A percentile compares a stretch with the other conserved stretches of the same genome.
These are phyloP conservation scores for Paramarasmius palmivorus DNA, from an alignment of 1,284 basidiomycete genomes.

Conservation along the genomic window DNA sequence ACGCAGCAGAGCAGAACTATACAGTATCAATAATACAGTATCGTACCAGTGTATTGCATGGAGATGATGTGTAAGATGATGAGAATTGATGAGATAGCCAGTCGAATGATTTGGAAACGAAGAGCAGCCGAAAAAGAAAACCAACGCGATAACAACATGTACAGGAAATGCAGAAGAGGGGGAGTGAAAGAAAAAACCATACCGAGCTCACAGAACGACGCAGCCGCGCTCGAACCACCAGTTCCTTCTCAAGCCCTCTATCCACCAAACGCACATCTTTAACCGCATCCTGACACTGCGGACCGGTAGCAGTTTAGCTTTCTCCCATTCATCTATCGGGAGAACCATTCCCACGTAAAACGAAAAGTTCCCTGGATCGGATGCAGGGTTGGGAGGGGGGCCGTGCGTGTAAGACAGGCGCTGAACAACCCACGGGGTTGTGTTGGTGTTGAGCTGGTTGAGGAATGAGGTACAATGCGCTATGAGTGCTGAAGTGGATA, in stretches of 20 bases:
- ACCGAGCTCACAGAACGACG: conserved; percentile 14
- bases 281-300: conserved; percentile 78
- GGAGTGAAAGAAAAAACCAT: neutral
- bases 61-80: neutral
- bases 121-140: neutral
- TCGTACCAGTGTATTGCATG: too few relatives aligned
- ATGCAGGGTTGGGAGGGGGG: conserved; percentile 51
- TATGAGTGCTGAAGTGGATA: conserved; percentile 74
- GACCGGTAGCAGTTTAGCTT: conserved; percentile 91
- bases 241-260: conserved; percentile 48
- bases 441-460: conserved; percentile 75
- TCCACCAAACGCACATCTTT: conserved; percentile 89
- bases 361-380: conserved; percentile 70
- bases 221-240: conserved; percentile 25
- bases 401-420: conserved; percentile 49
- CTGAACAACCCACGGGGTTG: conserved; percentile 90
- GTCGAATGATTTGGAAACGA: neutral
- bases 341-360: conserved; percentile 93
- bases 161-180: neutral
- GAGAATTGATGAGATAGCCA: neutral
- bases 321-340: conserved; percentile 95
- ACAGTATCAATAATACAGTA: too few relatives aligned
- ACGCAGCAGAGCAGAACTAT: neutral
- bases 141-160: neutral
- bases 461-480: conserved; percentile 79